Evolutionary conservation across 176 grass and related monocot species (phyloP), one percentile per base, ranked within the genome.

Genomic region (Oryza meridionalis): DNA sequence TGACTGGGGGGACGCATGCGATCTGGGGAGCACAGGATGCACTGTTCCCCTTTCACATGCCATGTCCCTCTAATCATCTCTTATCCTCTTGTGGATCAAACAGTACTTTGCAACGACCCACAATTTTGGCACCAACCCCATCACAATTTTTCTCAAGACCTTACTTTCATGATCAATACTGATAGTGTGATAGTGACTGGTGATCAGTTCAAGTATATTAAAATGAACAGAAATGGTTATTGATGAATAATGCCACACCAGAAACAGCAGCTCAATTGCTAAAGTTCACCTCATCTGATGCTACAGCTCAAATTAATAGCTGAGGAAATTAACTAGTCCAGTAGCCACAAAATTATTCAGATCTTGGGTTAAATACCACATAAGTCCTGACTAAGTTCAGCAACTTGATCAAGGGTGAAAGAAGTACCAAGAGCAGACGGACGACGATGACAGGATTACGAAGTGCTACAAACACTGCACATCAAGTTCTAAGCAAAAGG

Each of bases 401-500:
- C 17, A 83, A 22, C 45, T 40, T 11, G 21, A 58, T 16, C 15
- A 59, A 64, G 16, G 59, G 37, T 5, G 7, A 58, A 70, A 19
- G 9, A 61, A 81, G 67, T 42, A 27, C 66, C 1, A 0, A 68
- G 33, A 35, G 4, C 31, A 5, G 24, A 4, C 42, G 42, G 9
- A 43, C 9, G 42, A 40, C 69, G 0, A 24, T 9, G 24, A 45
- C 32, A 32, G 33, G 21, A 69, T 14, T 67, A 16, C 49, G 66
- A 3, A 46, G 21, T 21, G 14, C 46, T 44, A 77, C 46, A 53
- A 58, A 77, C 47, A 26, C 62, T 40, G 26, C 72, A 77, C 13
- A 62, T 7, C 73, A 32, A 62, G 33, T 22, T 61, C 83, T 70
- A 78, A 76, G 72, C 61, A 76, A 5, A 67, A 66, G 4, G 11